Conservation (phyloP, 805 yeast genomes). For the Metschnikowia proteae region DNA sequence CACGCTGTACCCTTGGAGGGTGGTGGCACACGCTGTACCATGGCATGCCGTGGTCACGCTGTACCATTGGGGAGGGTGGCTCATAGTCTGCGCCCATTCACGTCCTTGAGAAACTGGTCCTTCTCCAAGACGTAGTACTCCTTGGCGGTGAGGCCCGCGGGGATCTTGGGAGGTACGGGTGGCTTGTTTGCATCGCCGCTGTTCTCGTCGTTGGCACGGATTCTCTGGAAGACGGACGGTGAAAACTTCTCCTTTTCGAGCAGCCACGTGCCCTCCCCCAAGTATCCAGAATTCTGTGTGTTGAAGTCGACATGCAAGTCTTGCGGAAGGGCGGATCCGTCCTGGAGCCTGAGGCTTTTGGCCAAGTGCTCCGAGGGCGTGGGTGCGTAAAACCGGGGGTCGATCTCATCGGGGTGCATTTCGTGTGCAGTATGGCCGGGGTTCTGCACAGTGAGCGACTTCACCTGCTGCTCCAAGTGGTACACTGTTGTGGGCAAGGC, state of each 20-base stretch:
- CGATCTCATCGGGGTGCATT: constrained; percentile 20
- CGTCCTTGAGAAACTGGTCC: constrained; percentile 36
- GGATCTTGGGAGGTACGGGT: constrained; percentile 42
- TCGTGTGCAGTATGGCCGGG: constrained; percentile 10
- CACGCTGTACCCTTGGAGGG: no score
- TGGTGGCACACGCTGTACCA: no score
- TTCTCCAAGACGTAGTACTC: constrained; percentile 42
- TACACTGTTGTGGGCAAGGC: constrained; percentile 35
- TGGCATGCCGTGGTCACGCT: no score
- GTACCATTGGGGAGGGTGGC: no score
- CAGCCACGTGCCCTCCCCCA: constrained; percentile 37
- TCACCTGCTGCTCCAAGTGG: constrained; percentile 32
- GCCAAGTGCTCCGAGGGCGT: constrained; percentile 43
- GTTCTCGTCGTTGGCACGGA: constrained; percentile 19
- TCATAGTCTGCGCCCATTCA: constrained; percentile 32
- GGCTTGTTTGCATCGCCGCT: constrained; percentile 31
- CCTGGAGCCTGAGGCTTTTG: constrained; percentile 21
- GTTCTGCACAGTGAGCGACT: constrained; percentile 25
- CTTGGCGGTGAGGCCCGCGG: constrained; percentile 37
- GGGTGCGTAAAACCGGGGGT: constrained; percentile 43
- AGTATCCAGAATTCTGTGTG: constrained; percentile 35
- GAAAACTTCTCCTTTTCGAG: constrained; percentile 23
- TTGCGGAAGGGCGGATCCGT: constrained; percentile 17
- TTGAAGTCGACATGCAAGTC: constrained; percentile 28
- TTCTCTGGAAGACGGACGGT: constrained; percentile 35